Conservation (phyloP, 2,329 filamentous ascomycete species). For the Taxawa tesnikishii region DNA sequence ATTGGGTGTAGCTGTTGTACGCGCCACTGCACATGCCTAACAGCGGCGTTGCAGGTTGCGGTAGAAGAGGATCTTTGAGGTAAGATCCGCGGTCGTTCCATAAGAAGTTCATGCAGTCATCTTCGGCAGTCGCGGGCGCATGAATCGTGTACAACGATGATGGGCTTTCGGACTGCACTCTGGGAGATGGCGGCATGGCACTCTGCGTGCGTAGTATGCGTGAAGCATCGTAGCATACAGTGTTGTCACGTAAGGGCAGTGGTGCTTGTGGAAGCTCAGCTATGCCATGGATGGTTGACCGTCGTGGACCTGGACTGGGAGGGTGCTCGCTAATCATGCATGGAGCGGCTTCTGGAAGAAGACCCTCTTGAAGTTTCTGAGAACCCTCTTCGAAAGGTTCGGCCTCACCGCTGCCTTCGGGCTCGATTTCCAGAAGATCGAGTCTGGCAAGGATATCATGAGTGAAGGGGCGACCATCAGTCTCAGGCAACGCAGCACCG, state of each 20-base stretch:
- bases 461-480: constrained; percentile 46
- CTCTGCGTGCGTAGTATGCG: constrained; percentile 14
- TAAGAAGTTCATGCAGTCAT: constrained; percentile 8
- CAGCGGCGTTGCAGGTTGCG: constrained; percentile 8
- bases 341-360: constrained; percentile 40
- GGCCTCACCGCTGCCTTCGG: constrained; percentile 30
- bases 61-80: constrained; percentile 9
- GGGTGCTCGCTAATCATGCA: constrained; percentile 28
- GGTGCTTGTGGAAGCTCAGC: constrained; percentile 16
- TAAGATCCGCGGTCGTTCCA: constrained; percentile 4
- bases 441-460: constrained; percentile 51
- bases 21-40: too few relatives aligned
- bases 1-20: constrained; percentile 3
- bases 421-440: constrained; percentile 41
- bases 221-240: constrained; percentile 15
- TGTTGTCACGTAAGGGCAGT: constrained; percentile 17
- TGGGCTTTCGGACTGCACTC: constrained; percentile 17
- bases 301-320: constrained; percentile 19
- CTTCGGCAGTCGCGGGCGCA: constrained; percentile 6
- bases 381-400: constrained; percentile 48
- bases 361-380: constrained; percentile 40
- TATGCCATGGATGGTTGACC: constrained; percentile 20
- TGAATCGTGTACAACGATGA: constrained; percentile 8
- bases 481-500: constrained; percentile 39
- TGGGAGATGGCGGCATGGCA: constrained; percentile 11